phyloP scores from a whole-genome alignment of 345 rosid species.

The Linum lewisii region DNA sequence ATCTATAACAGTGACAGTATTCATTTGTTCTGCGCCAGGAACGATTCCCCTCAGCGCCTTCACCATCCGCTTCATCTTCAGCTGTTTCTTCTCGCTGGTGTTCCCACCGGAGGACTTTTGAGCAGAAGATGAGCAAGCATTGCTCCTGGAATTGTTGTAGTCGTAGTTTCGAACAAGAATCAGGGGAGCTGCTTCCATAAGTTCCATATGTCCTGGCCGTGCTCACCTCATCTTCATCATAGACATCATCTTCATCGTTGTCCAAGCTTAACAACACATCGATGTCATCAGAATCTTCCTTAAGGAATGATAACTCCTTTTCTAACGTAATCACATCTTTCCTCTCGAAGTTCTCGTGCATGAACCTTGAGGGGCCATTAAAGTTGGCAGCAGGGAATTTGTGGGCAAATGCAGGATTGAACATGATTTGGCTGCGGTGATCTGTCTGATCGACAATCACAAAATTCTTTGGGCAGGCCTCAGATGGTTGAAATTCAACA shows the following conservation, averaged over 20 bases:
- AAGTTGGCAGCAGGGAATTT: constrained; percentile 39
- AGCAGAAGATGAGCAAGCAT: constrained; percentile 22
- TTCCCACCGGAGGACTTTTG: constrained; percentile 27
- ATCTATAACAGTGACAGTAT: constrained; percentile 54
- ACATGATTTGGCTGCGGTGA: constrained; percentile 61
- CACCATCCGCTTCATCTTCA: constrained; percentile 72
- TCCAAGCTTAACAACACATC: constrained; percentile 69
- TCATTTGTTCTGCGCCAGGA: constrained; percentile 70
- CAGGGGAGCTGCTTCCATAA: constrained; percentile 38
- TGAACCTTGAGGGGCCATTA: constrained; percentile 25
- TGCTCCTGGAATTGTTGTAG: constrained; percentile 30
- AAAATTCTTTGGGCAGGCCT: constrained; percentile 52
- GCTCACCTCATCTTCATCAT: constrained; percentile 61
- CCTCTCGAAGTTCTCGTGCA: constrained; percentile 32
- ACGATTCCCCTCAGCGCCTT: constrained; percentile 59
- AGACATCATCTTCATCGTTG: constrained; percentile 40
- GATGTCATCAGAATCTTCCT: constrained; percentile 80
- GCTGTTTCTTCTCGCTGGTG: constrained; percentile 41
- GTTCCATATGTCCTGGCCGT: constrained; percentile 50
- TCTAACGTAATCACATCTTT: constrained; percentile 24
- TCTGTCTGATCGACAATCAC: constrained; percentile 64
- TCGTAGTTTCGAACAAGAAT: constrained; percentile 41
- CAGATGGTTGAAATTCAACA: constrained; percentile 62
- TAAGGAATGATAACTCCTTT: constrained; percentile 35
- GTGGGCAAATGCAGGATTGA: constrained; percentile 59